Evolutionary conservation across 2,329 filamentous ascomycete species (phyloP).

Genomic region (Curvularia spicifera): DNA sequence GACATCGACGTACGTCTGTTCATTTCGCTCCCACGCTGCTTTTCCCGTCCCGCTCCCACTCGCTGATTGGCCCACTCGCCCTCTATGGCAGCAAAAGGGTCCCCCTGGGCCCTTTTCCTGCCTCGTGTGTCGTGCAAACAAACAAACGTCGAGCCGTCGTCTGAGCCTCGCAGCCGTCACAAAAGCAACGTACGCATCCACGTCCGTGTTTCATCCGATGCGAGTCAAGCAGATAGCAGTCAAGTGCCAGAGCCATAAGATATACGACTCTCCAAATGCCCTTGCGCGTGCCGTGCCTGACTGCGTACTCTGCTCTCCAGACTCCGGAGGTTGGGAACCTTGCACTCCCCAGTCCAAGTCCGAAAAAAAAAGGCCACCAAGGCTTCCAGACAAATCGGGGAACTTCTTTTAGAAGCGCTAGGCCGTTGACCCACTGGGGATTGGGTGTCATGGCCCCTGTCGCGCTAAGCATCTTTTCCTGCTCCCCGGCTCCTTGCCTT

Average conservation of each 20-base stretch:
- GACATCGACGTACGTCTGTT: conserved; percentile 26
- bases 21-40: conserved; percentile 19
- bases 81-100: conserved; percentile 16
- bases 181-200: conserved; percentile 21
- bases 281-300: conserved; percentile 18
- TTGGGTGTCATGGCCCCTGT: conserved; percentile 31
- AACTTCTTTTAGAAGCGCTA: conserved; percentile 27
- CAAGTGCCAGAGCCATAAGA: neutral
- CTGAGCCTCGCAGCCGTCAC: conserved; percentile 17
- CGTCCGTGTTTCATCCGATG: conserved; percentile 14
- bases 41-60: conserved; percentile 20
- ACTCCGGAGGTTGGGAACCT: conserved; percentile 25
- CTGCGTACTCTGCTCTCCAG: neutral
- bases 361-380: conserved; percentile 20
- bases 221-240: conserved; percentile 15
- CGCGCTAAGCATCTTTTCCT: conserved; percentile 22
- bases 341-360: conserved; percentile 15
- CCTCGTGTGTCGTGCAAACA: conserved; percentile 20
- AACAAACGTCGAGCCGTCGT: conserved; percentile 33
- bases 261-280: conserved; percentile 20
- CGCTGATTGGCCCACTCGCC: conserved; percentile 22
- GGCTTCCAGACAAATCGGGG: conserved; percentile 38
- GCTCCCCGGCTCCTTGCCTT: conserved; percentile 22
- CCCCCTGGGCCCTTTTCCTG: neutral
- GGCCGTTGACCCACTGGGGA: conserved; percentile 32